Percentiles rank a stretch among this genome's conserved stretches.
Evolutionary conservation across 306 rosid species (phyloP).

Genomic region (Datisca glomerata): DNA sequence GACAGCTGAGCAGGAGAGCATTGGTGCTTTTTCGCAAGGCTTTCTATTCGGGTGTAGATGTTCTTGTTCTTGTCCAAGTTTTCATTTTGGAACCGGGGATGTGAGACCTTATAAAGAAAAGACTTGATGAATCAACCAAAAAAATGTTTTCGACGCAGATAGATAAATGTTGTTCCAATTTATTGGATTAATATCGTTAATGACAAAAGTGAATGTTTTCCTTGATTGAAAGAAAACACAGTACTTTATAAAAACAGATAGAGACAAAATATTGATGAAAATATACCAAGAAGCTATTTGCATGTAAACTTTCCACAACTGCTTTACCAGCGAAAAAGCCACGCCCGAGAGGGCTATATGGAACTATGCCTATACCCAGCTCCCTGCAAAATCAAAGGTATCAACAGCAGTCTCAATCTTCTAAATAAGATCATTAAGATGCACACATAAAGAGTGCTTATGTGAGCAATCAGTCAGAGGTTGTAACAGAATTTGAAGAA

Average conservation of each 20-base stretch:
- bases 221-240: too few species aligned
- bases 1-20: slow-evolving; percentile 52
- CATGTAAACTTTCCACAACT: slow-evolving; percentile 11
- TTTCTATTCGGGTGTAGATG: slow-evolving; percentile 33
- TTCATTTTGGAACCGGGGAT: slow-evolving; percentile 48
- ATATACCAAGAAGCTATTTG: slow-evolving; percentile 11
- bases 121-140: too few species aligned
- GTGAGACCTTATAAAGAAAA: slow-evolving; percentile 15
- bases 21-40: slow-evolving; percentile 32
- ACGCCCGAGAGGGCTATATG: slow-evolving; percentile 20
- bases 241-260: too few species aligned
- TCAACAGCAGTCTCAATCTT: too few species aligned
- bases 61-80: slow-evolving; percentile 36
- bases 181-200: too few species aligned
- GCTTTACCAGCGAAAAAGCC: slow-evolving; percentile 21
- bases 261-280: neutral
- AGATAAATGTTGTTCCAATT: too few species aligned
- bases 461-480: too few species aligned
- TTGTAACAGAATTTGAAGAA: too few species aligned
- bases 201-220: too few species aligned
- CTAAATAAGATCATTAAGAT: neutral
- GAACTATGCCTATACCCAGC: slow-evolving; percentile 20
- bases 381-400: slow-evolving; percentile 1
- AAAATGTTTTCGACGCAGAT: too few species aligned
- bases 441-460: too few species aligned